Conservation (phyloP, 139 green algal species). For the Trebouxia sp. region DNA sequence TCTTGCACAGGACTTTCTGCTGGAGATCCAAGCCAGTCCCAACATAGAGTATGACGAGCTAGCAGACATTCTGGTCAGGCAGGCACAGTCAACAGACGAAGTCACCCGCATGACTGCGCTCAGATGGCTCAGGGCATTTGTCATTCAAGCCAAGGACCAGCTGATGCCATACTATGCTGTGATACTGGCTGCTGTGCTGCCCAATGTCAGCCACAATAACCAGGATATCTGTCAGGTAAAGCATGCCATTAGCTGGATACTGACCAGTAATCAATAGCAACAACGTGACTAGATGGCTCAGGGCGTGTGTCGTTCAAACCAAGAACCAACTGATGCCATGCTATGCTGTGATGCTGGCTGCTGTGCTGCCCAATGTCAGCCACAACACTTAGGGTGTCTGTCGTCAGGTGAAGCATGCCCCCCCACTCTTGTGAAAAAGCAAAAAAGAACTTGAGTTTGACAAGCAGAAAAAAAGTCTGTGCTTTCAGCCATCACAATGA, state of each 20-base stretch:
- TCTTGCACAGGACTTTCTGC: slow-evolving; percentile 64
- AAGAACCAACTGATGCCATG: too few species aligned
- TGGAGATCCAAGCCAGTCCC: slow-evolving; percentile 47
- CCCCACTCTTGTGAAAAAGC: too few species aligned
- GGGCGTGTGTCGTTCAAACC: not conserved
- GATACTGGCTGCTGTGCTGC: slow-evolving; percentile 81
- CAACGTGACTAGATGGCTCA: not conserved
- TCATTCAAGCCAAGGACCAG: slow-evolving; percentile 59
- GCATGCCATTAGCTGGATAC: not conserved
- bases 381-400: too few species aligned
- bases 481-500: too few species aligned
- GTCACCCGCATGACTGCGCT: slow-evolving; percentile 81
- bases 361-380: not conserved
- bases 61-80: slow-evolving; percentile 60
- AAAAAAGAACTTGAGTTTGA: too few species aligned
- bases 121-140: slow-evolving; percentile 78
- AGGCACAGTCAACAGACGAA: slow-evolving; percentile 59
- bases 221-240: slow-evolving; percentile 16
- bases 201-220: slow-evolving; percentile 65
- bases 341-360: not conserved
- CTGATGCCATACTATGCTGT: slow-evolving; percentile 73
- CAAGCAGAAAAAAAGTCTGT: too few species aligned
- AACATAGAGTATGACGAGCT: slow-evolving; percentile 53
- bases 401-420: too few species aligned
- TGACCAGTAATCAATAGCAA: not conserved